Conservation (phyloP, 768 basidiomycete genomes). For the Pleurotus eryngii region DNA sequence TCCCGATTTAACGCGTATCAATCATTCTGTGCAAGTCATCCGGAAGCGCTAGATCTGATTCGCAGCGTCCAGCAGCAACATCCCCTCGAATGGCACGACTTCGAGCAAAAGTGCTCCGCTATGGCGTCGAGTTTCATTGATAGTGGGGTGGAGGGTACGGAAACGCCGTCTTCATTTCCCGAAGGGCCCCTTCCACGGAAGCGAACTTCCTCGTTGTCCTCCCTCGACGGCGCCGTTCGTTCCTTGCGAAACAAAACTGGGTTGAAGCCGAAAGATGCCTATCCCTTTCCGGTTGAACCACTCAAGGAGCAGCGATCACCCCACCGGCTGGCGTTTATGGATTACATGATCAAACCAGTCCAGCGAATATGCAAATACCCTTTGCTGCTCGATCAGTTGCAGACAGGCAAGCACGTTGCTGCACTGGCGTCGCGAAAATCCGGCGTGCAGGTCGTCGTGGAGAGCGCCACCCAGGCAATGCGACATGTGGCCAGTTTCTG, state of each 20-base stretch:
- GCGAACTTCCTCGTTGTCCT: slow-evolving; percentile 48
- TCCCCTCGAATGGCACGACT: slow-evolving; percentile 76
- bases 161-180: slow-evolving; percentile 1
- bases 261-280: slow-evolving; percentile 27
- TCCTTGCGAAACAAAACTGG: slow-evolving; percentile 30
- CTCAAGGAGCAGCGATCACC: slow-evolving; percentile 17
- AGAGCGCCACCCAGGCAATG: slow-evolving; percentile 67
- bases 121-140: slow-evolving; percentile 40
- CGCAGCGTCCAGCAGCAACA: slow-evolving; percentile 62
- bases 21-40: slow-evolving; percentile 83
- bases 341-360: slow-evolving; percentile 96
- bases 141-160: neutral
- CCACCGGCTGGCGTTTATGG: slow-evolving; percentile 61
- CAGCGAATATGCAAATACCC: slow-evolving; percentile 97
- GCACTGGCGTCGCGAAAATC: slow-evolving; percentile 13
- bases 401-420: slow-evolving; percentile 24
- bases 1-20: slow-evolving; percentile 77
- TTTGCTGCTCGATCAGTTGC: slow-evolving; percentile 77
- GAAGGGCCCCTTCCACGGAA: slow-evolving; percentile 25
- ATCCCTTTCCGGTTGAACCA: slow-evolving; percentile 15
- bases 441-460: slow-evolving; percentile 42
- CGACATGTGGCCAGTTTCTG: slow-evolving; percentile 66
- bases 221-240: slow-evolving; percentile 43
- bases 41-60: slow-evolving; percentile 74
- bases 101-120: slow-evolving; percentile 72